Percentiles rank a stretch among this genome's conserved stretches.
Conservation (phyloP, 2,329 filamentous ascomycete genomes). For the Grosmannia serpens region DNA sequence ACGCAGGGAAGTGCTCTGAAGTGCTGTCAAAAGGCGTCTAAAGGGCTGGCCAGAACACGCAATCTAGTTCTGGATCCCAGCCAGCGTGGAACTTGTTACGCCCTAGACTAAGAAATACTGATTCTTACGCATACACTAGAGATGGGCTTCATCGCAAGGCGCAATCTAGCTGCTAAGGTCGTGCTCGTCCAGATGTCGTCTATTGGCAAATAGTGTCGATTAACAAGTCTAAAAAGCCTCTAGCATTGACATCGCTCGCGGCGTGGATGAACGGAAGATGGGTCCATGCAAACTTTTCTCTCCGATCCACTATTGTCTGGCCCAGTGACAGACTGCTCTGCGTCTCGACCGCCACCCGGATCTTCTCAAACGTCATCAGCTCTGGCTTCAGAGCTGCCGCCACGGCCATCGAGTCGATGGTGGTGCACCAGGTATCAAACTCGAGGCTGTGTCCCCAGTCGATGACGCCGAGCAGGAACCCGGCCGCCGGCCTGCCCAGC, state of each 20-base stretch:
- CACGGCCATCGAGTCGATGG: constrained; percentile 3
- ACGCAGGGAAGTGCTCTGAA: too few species aligned
- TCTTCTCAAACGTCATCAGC: neutral
- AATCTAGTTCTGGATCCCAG: too few species aligned
- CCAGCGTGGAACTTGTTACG: too few species aligned
- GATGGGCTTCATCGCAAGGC: too few species aligned
- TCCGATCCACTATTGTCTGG: constrained; percentile 1
- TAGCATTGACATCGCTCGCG: neutral
- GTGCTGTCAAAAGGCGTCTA: too few species aligned
- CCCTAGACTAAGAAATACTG: too few species aligned
- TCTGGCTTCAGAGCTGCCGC: neutral
- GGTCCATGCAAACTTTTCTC: constrained; percentile 1
- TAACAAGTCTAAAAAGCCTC: neutral
- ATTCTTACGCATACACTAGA: too few species aligned
- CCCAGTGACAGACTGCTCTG: neutral
- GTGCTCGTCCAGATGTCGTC: neutral
- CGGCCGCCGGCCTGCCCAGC: neutral
- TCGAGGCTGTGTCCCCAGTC: constrained; percentile 2
- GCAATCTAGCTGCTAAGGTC: too few species aligned
- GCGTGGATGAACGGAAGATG: constrained; percentile 1
- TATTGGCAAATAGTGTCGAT: neutral
- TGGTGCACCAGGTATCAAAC: constrained; percentile 3
- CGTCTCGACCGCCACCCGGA: constrained; percentile 3
- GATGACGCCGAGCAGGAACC: constrained; percentile 3
- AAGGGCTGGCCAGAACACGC: too few species aligned